Evolutionary conservation across 2,329 filamentous ascomycete genomes (phyloP), one percentile per base, ranked within the genome.

Genomic region (Neophaeococcomyces aloes): DNA sequence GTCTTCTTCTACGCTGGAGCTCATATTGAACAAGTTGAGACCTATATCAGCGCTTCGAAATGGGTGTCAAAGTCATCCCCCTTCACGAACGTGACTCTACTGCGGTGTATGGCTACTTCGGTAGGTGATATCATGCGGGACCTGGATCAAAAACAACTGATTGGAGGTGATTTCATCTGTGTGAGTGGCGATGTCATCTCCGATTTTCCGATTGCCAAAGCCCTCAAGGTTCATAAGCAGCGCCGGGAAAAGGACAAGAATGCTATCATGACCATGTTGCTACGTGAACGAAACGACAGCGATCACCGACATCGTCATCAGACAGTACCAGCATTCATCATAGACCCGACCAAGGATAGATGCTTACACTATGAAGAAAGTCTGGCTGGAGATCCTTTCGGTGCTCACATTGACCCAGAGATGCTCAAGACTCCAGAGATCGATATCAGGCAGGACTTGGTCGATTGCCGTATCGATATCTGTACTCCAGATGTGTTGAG

Each of bases 341-440:
- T 95, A 48, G 88, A 96, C 56, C 79, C 83, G 1, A 76, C 73
- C 29, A 85, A 81, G 42, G 78, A 86, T 53, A 74, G 89, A 44
- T 94, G 87, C 60, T 69, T 98, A 43, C 87, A 96, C 60, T 98
- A 96, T 63, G 88, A 96, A 60, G 88, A 96, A 62, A 85, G 91
- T 62, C 76, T 61, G 27, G 47, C 50, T 14, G 43, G 47, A 19
- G 43, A 37, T 15, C 41, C 44, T 23, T 53, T 53, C 30, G 48
- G 50, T 15, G 63, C 88, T 31, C 76, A 75, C 38, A 75, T 96
- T 36, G 87, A 95, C 56, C 75, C 84, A 2, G 80, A 86, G 29
- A 70, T 94, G n/a, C 68, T 94, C 14, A 78, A 81, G 41, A 72
- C 83, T 52, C 70, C 75, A 4, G 85, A 94, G 60, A 75, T 94